Base-by-base conservation (phyloP, 2,329 filamentous ascomycete species). In the Cordyceps fumosorosea region DNA sequence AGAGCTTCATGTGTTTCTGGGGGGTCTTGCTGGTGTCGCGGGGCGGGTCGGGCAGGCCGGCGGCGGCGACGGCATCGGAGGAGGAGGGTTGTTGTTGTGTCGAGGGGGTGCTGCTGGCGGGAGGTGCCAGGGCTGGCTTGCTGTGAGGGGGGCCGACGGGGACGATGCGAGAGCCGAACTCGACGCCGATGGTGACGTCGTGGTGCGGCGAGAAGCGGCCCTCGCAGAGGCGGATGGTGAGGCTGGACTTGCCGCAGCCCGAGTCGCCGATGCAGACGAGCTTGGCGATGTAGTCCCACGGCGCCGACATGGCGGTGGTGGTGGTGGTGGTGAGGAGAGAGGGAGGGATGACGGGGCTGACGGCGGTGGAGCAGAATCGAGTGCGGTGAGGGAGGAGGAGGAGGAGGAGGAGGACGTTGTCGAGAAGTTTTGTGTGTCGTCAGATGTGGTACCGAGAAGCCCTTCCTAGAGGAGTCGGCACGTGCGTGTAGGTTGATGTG, bases 221-320 rank as follows among this genome's bases (percentile, higher is more conserved):
- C 82, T 97, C 93, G 80, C 93, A 97, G 66, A 98, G 90, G 66
- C 93, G 91, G 74, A 97, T 93, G 62, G 93, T 96, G 69, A 97
- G 85, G 76, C 91, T 86, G 65, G 91, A 96, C 81, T 99, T 99
- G 72, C 95, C 95, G 73, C 91, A 96, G 73, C 93, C 95, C 52
- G 90, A 95, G 80, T 98, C 95, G 75, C 95, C 95, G 71, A 99
- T 92, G 79, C 91, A 96, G 73, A 98, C 93, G 70, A 99, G 90
- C 78, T 99, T 99, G 76, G 93, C 93, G 74, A 98, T 99, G 81
- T 96, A 98, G 80, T 98, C 92, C 93, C 93, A 98, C 76, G 91
- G 89, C 71, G 87, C 84, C 72, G 82, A 82, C 83, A 86, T 86
- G 73, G 69, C 66, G 59, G 64, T 29, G 29, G 40, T 42, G 26